Evolutionary conservation across 163 green algal species (phyloP).

Genomic region (Chlamydomonas reinhardtii): DNA sequence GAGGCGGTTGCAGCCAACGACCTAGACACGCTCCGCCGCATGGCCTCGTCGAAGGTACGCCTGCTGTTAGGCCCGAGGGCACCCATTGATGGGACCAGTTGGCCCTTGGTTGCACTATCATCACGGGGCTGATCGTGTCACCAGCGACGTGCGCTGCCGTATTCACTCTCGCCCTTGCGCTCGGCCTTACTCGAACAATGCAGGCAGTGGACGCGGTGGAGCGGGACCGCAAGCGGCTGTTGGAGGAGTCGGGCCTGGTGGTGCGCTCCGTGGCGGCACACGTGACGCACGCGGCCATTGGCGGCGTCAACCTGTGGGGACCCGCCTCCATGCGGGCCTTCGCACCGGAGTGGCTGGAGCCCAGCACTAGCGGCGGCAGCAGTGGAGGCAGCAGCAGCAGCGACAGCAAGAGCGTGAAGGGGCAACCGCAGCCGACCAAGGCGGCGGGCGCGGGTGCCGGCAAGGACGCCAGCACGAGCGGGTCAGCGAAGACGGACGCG

Average conservation of each 20-base stretch:
- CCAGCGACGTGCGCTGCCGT: too few species aligned
- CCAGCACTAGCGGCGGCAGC: too few species aligned
- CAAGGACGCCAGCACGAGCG: too few species aligned
- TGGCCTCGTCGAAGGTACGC: not conserved
- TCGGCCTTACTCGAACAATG: not conserved
- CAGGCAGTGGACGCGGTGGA: constrained; percentile 27
- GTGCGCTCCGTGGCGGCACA: not conserved
- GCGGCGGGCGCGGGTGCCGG: too few species aligned
- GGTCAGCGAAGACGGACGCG: too few species aligned
- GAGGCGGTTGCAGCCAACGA: not conserved
- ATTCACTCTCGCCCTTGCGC: not conserved
- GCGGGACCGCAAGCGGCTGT: constrained; percentile 7
- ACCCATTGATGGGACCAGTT: too few species aligned
- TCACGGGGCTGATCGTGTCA: too few species aligned
- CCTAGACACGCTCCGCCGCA: not conserved
- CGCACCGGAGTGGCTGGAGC: not conserved
- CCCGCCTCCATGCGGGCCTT: constrained; percentile 1
- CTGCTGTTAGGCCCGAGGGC: not conserved
- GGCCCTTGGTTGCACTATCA: too few species aligned
- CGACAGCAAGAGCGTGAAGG: not conserved
- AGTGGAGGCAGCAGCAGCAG: not conserved
- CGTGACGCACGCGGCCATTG: not conserved
- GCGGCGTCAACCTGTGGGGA: constrained; percentile 29
- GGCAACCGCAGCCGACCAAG: too few species aligned
- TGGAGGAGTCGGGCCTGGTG: not conserved